These are phyloP conservation scores for Trichophyton verrucosum DNA, from an alignment of 2,329 filamentous ascomycete species.

Conservation along the genomic window DNA sequence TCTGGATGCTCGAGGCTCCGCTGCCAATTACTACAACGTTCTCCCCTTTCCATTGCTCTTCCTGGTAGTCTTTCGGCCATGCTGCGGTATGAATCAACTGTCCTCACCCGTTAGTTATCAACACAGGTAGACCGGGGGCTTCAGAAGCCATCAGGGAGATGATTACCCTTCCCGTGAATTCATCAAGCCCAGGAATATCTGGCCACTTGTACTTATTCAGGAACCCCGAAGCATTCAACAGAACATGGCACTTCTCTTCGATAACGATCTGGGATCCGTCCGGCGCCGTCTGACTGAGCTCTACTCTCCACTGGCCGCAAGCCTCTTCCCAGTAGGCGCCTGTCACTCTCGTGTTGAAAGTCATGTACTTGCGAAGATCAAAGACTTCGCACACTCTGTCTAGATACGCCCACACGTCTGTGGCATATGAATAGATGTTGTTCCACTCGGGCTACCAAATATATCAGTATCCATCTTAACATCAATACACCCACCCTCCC, in stretches of 20 bases:
- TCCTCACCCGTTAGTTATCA: slow-evolving; percentile 17
- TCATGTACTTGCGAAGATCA: slow-evolving; percentile 41
- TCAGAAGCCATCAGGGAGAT: not conserved
- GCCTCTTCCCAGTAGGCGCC: slow-evolving; percentile 40
- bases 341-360: slow-evolving; percentile 37
- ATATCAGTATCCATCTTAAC: not conserved
- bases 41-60: slow-evolving; percentile 27
- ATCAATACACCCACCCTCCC: not conserved
- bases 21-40: slow-evolving; percentile 27
- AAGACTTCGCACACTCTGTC: slow-evolving; percentile 39
- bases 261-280: slow-evolving; percentile 23
- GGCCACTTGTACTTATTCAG: slow-evolving; percentile 36
- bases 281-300: slow-evolving; percentile 30
- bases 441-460: slow-evolving; percentile 34
- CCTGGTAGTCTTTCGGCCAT: slow-evolving; percentile 33
- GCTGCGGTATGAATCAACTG: slow-evolving; percentile 34
- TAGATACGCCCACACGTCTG: slow-evolving; percentile 39
- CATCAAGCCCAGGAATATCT: slow-evolving; percentile 34
- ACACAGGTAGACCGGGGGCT: not conserved
- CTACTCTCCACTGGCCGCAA: slow-evolving; percentile 39
- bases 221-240: slow-evolving; percentile 30
- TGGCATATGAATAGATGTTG: slow-evolving; percentile 35
- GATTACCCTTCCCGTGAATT: slow-evolving; percentile 32
- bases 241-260: slow-evolving; percentile 22
- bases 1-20: slow-evolving; percentile 32